Evolutionary conservation across 163 green algal species (phyloP).

Genomic region (Smithsoniella earleae): DNA sequence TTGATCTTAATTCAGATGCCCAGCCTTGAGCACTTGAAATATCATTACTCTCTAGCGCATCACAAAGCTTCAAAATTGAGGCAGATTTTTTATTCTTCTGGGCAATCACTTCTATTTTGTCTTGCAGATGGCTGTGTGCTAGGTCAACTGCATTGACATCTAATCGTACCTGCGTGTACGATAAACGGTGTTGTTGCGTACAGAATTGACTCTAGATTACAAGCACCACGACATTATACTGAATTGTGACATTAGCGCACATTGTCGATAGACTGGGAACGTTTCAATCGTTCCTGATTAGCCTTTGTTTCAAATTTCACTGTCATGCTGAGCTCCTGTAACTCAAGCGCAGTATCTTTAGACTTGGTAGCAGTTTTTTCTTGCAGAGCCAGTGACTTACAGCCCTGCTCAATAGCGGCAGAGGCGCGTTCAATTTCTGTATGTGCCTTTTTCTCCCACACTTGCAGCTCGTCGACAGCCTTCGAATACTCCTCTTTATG

Average conservation of each 20-base stretch:
- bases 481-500: background rate
- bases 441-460: background rate
- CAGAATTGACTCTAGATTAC: background rate
- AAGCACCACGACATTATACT: background rate
- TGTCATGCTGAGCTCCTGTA: constrained; percentile 15
- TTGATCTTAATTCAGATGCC: too few relatives aligned
- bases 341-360: background rate
- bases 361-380: background rate
- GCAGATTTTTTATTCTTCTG: background rate
- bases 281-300: constrained; percentile 11
- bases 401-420: constrained; percentile 47
- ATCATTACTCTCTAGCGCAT: background rate
- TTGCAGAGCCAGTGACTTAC: constrained; percentile 56
- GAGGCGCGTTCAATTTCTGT: background rate
- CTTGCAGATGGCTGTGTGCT: background rate
- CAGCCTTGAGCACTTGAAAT: background rate
- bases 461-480: background rate
- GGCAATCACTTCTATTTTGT: background rate
- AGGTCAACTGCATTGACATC: background rate
- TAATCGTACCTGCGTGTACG: constrained; percentile 17
- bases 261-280: background rate
- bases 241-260: background rate
- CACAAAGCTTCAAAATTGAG: background rate
- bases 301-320: constrained; percentile 14
- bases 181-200: too few relatives aligned